A percentile compares a stretch with the other conserved stretches of the same genome.
Evolutionary conservation across 2,329 filamentous ascomycete genomes (phyloP).

Genomic region (Trichophyton simii): DNA sequence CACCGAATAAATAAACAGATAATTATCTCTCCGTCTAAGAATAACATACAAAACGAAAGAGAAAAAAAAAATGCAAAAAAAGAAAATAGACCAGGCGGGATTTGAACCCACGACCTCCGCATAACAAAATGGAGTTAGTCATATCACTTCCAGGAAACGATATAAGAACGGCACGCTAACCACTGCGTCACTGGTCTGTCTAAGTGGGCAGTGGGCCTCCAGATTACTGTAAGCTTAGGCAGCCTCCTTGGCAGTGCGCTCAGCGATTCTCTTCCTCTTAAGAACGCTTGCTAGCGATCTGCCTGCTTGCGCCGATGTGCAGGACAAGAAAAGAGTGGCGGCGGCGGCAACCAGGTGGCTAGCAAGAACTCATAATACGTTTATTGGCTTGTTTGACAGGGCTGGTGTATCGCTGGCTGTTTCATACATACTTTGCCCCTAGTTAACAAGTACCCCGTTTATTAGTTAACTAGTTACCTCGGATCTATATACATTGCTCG

Average conservation of each 20-base stretch:
- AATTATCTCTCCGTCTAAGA: too few species aligned
- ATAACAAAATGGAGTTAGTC: not conserved
- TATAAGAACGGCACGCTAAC: slow-evolving; percentile 4
- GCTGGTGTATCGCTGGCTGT: not conserved
- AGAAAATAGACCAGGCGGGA: slow-evolving; percentile 1
- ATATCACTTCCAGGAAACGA: slow-evolving; percentile 1
- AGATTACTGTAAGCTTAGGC: not conserved
- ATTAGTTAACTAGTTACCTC: too few species aligned
- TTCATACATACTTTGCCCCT: not conserved
- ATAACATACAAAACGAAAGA: too few species aligned
- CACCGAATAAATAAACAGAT: too few species aligned
- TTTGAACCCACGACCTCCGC: slow-evolving; percentile 4
- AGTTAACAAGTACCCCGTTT: not conserved
- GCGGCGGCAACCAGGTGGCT: not conserved
- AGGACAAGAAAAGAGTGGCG: not conserved
- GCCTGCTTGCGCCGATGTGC: not conserved
- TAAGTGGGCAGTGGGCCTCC: not conserved
- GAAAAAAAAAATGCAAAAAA: not conserved
- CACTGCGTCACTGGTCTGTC: slow-evolving; percentile 2
- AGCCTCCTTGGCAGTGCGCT: too few species aligned
- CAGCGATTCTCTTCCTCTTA: too few species aligned
- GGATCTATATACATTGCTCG: too few species aligned
- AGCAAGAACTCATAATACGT: not conserved
- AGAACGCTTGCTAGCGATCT: too few species aligned
- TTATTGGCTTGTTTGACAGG: not conserved